A percentile compares a stretch with the other conserved stretches of the same genome.
phyloP scores from a whole-genome alignment of 345 rosid genomes.

The Iberis pinnata region DNA sequence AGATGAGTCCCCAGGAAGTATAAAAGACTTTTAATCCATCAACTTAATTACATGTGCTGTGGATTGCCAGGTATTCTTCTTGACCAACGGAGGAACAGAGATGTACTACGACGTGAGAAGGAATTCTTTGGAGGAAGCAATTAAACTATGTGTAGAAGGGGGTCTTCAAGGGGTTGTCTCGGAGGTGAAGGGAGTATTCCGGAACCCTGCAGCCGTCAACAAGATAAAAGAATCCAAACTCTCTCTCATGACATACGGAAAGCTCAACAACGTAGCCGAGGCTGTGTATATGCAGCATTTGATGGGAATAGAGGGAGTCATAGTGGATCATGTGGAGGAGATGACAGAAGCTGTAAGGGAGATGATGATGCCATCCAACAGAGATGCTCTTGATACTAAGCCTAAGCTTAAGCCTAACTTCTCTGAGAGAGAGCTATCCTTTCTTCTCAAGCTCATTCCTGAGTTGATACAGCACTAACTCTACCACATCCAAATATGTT shows the following conservation, averaged over 20 bases:
- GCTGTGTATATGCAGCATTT: constrained; percentile 83
- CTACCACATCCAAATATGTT: no score
- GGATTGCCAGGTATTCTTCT: constrained; percentile 59
- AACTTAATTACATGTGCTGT: not conserved
- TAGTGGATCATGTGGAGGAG: constrained; percentile 76
- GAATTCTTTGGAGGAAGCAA: constrained; percentile 83
- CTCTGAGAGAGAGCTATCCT: constrained; percentile 64
- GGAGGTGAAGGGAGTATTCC: constrained; percentile 66
- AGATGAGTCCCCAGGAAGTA: not conserved
- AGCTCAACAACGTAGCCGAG: constrained; percentile 72
- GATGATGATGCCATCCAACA: constrained; percentile 44
- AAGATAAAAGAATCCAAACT: constrained; percentile 81
- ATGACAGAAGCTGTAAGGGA: constrained; percentile 56
- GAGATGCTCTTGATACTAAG: constrained; percentile 21
- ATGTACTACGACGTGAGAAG: constrained; percentile 56
- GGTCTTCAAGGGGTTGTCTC: constrained; percentile 78
- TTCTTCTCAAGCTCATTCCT: constrained; percentile 84
- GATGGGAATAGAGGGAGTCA: constrained; percentile 91
- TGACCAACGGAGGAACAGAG: constrained; percentile 67
- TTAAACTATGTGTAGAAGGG: constrained; percentile 61
- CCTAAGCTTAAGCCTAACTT: constrained; percentile 52
- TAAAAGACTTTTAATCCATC: not conserved
- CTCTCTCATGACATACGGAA: constrained; percentile 70
- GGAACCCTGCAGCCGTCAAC: constrained; percentile 57
- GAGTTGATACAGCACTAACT: constrained; percentile 60